phyloP scores from a whole-genome alignment of 2,329 filamentous ascomycete species.

The Metarhizium robertsii region DNA sequence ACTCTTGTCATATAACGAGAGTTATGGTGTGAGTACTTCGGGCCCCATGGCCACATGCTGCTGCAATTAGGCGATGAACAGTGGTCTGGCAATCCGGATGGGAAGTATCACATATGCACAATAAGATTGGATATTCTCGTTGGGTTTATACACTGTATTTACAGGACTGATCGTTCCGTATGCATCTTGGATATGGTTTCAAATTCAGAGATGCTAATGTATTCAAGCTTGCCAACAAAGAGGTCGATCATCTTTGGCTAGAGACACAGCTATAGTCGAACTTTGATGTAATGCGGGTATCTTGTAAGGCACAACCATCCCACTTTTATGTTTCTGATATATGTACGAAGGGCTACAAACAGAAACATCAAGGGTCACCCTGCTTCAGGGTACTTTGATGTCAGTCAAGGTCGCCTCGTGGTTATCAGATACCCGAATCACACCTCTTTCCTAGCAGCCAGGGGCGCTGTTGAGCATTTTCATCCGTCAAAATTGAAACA shows the following conservation, averaged over 20 bases:
- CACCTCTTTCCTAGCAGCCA: too few relatives aligned
- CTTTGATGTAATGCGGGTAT: background rate
- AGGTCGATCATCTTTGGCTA: background rate
- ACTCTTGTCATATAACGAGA: background rate
- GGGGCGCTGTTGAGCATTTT: too few relatives aligned
- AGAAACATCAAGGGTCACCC: background rate
- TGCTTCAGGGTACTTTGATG: too few relatives aligned
- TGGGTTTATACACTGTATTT: too few relatives aligned
- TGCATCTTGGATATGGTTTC: background rate
- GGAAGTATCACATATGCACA: too few relatives aligned
- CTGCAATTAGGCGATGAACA: too few relatives aligned
- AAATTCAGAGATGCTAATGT: background rate
- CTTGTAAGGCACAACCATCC: background rate
- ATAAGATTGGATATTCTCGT: too few relatives aligned
- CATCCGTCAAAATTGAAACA: background rate
- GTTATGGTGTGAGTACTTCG: too few relatives aligned
- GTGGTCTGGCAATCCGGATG: too few relatives aligned
- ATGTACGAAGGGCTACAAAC: background rate
- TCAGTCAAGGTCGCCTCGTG: too few relatives aligned
- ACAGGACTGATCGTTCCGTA: background rate
- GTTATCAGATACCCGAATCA: too few relatives aligned
- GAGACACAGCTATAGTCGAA: background rate
- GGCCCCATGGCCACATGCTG: too few relatives aligned
- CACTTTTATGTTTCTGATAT: background rate
- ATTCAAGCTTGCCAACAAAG: background rate